Conservation (phyloP, 208 protist species). For the Acanthamoeba sp. region DNA sequence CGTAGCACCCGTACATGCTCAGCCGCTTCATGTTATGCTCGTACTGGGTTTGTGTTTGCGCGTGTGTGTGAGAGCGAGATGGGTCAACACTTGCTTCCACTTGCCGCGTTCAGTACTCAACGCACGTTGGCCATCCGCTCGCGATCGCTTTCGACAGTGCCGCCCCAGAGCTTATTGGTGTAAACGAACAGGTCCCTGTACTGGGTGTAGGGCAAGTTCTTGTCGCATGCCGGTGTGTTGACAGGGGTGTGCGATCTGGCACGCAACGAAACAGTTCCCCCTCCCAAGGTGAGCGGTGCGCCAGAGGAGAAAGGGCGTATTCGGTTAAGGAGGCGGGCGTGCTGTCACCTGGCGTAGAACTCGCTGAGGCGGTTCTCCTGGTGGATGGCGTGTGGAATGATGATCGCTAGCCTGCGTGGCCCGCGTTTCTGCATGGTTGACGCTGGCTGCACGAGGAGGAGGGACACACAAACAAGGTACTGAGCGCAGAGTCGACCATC, state of each 20-base stretch:
- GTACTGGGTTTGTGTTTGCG: conserved; percentile 1
- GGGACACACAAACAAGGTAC: background rate
- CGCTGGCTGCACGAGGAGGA: background rate
- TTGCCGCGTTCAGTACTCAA: too few species aligned
- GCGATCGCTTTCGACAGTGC: background rate
- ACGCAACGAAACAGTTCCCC: too few species aligned
- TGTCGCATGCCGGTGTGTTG: conserved; percentile 58
- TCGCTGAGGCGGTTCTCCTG: conserved; percentile 66
- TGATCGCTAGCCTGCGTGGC: conserved; percentile 31
- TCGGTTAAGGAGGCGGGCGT: background rate
- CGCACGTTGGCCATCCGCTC: conserved; percentile 18
- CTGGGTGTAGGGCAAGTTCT: conserved; percentile 10
- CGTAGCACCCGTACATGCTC: conserved; percentile 66
- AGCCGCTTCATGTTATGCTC: conserved; percentile 8
- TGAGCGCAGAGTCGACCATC: too few species aligned
- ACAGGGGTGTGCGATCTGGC: background rate
- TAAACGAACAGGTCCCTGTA: conserved; percentile 52
- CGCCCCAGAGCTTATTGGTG: conserved; percentile 67
- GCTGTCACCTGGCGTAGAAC: conserved; percentile 33
- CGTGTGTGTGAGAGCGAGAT: too few species aligned
- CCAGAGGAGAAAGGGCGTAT: background rate
- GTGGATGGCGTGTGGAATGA: conserved; percentile 56
- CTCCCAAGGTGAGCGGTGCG: too few species aligned
- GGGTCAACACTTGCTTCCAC: background rate
- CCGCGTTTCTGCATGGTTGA: conserved; percentile 44